Conservation (phyloP, 768 basidiomycete genomes). For the Lactifluus piperatus region DNA sequence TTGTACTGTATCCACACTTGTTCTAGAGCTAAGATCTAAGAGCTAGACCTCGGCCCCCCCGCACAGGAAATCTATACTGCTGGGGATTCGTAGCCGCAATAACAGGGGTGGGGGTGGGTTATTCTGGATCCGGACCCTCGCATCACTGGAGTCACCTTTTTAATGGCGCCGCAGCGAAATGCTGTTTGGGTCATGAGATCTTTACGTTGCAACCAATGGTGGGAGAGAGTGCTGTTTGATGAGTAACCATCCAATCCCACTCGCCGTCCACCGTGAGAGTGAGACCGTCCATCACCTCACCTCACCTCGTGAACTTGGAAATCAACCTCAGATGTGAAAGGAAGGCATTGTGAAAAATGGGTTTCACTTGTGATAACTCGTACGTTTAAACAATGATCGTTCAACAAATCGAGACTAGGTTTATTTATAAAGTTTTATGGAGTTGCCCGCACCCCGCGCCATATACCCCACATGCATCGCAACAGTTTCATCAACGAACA, state of each 20-base stretch:
- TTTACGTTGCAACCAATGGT: neutral
- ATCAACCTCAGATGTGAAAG: neutral
- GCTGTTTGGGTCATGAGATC: slow-evolving; percentile 7
- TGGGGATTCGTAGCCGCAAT: neutral
- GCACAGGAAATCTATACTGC: neutral
- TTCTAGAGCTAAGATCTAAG: neutral
- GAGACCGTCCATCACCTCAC: neutral
- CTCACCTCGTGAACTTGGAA: neutral
- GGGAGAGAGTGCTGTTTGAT: slow-evolving; percentile 2
- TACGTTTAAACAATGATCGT: neutral
- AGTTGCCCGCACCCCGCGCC: slow-evolving; percentile 8
- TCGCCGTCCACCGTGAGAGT: neutral
- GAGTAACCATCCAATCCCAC: neutral
- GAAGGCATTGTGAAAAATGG: neutral
- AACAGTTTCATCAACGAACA: slow-evolving; percentile 8
- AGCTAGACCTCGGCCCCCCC: neutral
- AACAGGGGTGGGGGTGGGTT: neutral
- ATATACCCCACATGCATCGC: slow-evolving; percentile 15
- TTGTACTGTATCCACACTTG: neutral
- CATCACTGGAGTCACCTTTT: slow-evolving; percentile 11
- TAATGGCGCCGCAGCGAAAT: slow-evolving; percentile 9
- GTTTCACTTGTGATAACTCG: neutral
- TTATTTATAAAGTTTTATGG: neutral
- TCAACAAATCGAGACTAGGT: neutral
- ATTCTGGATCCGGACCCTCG: slow-evolving; percentile 2